A percentile compares a stretch with the other conserved stretches of the same genome.
phyloP scores from a whole-genome alignment of 208 protist genomes.

The Trypanosoma theileri region DNA sequence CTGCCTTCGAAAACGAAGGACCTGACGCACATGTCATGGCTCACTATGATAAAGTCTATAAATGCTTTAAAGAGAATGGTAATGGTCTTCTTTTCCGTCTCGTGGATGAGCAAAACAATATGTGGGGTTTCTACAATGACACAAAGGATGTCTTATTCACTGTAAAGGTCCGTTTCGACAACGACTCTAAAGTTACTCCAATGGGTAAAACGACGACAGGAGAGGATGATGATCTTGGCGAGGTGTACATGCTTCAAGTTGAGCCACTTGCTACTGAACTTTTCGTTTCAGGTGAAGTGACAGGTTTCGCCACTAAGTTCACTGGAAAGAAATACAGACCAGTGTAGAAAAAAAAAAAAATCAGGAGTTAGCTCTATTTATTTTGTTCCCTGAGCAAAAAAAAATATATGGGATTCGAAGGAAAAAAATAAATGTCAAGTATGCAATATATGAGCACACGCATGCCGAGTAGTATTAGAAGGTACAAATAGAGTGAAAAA shows the following conservation, averaged over 20 bases:
- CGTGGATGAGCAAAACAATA: conserved; percentile 36
- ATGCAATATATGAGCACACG: too few species aligned
- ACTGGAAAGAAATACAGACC: conserved; percentile 32
- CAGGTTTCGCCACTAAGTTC: conserved; percentile 70
- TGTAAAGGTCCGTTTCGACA: conserved; percentile 47
- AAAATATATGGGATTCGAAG: conserved; percentile 7
- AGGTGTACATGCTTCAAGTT: conserved; percentile 49
- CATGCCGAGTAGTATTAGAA: too few species aligned
- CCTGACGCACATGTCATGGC: conserved; percentile 50
- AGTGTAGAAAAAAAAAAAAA: background rate
- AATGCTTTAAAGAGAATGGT: conserved; percentile 64
- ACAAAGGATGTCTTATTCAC: conserved; percentile 51
- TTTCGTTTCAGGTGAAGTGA: conserved; percentile 63
- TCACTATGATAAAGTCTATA: conserved; percentile 46
- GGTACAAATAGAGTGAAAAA: too few species aligned
- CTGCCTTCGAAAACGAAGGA: conserved; percentile 45
- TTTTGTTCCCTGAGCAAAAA: background rate
- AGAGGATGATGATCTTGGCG: conserved; percentile 44
- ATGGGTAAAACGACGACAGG: conserved; percentile 40
- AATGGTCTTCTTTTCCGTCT: conserved; percentile 74
- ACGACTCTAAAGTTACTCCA: conserved; percentile 31
- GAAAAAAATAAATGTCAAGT: too few species aligned
- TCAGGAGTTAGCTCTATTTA: too few species aligned
- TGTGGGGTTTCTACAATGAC: conserved; percentile 80
- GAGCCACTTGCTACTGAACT: conserved; percentile 52